Base-by-base conservation (phyloP, 352 stramenopile species). In the Globisporangium irregulare region DNA sequence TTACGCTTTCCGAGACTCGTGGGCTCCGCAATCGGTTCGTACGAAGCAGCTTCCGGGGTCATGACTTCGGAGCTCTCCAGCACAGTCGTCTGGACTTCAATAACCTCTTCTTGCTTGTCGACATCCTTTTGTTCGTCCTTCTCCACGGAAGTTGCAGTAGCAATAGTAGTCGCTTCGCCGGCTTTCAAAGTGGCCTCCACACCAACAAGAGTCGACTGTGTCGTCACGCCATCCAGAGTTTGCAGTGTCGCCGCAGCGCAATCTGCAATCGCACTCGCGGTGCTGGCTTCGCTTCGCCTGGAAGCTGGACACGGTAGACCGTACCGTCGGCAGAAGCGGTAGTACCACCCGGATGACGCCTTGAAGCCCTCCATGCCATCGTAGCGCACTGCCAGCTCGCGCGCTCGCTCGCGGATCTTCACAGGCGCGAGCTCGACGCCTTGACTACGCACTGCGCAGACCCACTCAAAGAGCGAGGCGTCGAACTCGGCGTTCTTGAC, bases 301-400 rank as follows among this genome's bases (percentile, higher is more conserved):
- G 64, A 38, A 12, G 60, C 38, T 4, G 68, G 59, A 36, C 73
- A 79, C 2, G 68, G 65, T 10, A 84, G 62, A 8, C 70, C 76
- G 57, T 84, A 84, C 4, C 76, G 74, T 15, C 76, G 64, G 54
- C 77, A 84, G 50, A 85, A 86, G 24, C 80, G 74, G 59, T 84
- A 86, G 69, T 79, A 86, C 78, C 80, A 89, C 3, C 80, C 80
- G 0, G 76, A 80, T 4, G 76, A 86, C 24, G 78, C 80, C 68
- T 85, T 86, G 71, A 86, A 89, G 51, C 58, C 74, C 20, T 74
- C 59, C 79, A 87, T 84, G 25, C 66, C 70, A 14, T 76, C 72
- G 46, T 72, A 75, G 20, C 53, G 50, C 3, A 50, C 36, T n/a
- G 77, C 74, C 55, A 89, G 67, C 14, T 69, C 59, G 8, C 71